Base-by-base conservation (phyloP, 345 rosid genomes). In the Citrus cavaleriei region DNA sequence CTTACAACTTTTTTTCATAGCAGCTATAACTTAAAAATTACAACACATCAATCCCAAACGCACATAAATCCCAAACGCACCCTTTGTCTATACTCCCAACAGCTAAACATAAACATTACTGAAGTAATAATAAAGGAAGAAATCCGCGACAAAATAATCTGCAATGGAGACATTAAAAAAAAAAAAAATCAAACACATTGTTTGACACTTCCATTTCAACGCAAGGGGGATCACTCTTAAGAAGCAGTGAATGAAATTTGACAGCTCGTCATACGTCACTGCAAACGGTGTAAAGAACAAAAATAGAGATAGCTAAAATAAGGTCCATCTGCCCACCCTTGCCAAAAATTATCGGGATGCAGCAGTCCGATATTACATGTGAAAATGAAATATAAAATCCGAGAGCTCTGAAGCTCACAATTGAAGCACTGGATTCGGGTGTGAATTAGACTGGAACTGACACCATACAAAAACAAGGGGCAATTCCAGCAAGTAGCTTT, bases 401-500 rank as follows among this genome's bases (percentile, higher is more conserved):
- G 16, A 70, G 35, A 51, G 76, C 72, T 49, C 61, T 5, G n/a
- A 74, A 40, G 40, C 73, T 59, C 70, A 13, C 60, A 21, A 49
- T n/a, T 73, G 34, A 22, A 38, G 18, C 66, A 55, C 69, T 22
- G 18, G 10, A 71, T 49, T 10, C 6, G 46, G 42, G 62, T 16
- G 13, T 30, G 32, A 40, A 54, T 59, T 25, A 54, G 25, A 27
- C 68, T 73, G 71, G 77, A 87, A 84, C 51, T 21, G 81, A 83
- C 40, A 49, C 89, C 89, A 46, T 40, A 65, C 27, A 76, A 87
- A 89, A 90, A 74, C 84, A 72, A 73, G 84, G 83, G 86, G 83
- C 76, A 75, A 51, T 80, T 72, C 86, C 90, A 6, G 58, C 40
- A 77, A 84, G 88, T 84, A 86, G 87, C 91, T 89, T 82, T 69